Conservation (phyloP, 2,329 filamentous ascomycete species). For the Torrubiella hemipterigena region DNA sequence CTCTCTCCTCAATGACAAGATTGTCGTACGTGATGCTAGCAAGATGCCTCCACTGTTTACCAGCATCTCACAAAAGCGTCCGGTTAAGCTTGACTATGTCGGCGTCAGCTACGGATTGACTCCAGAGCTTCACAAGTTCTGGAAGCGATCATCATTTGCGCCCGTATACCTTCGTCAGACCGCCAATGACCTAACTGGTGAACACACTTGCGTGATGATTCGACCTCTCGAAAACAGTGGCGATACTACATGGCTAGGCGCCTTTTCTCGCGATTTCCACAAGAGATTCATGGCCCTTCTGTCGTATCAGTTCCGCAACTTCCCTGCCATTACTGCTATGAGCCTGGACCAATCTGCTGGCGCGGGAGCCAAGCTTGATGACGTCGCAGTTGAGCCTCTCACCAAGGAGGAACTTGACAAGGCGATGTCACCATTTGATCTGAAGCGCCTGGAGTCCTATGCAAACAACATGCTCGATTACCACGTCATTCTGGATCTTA, state of each 20-base stretch:
- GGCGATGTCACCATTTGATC: conserved; percentile 77
- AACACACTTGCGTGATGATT: conserved; percentile 97
- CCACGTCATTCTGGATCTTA: conserved; percentile 88
- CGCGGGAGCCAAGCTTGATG: conserved; percentile 55
- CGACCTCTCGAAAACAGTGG: conserved; percentile 58
- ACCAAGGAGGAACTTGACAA: conserved; percentile 66
- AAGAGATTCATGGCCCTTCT: conserved; percentile 81
- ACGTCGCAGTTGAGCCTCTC: conserved; percentile 37
- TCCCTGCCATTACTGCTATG: conserved; percentile 66
- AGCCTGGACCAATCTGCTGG: conserved; percentile 81
- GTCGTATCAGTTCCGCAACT: conserved; percentile 83
- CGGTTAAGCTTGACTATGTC: conserved; percentile 76
- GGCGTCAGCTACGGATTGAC: conserved; percentile 95
- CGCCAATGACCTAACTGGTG: conserved; percentile 88
- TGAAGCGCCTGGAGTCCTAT: conserved; percentile 90
- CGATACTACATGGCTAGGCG: conserved; percentile 75
- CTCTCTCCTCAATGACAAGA: conserved; percentile 71
- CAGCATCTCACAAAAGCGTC: conserved; percentile 70
- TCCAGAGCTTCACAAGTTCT: conserved; percentile 81
- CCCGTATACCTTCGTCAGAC: conserved; percentile 94
- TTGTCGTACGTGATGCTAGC: conserved; percentile 79
- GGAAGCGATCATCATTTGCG: conserved; percentile 77
- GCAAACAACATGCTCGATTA: conserved; percentile 97
- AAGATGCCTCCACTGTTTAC: conserved; percentile 91
- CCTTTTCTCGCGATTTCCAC: conserved; percentile 89